These are phyloP conservation scores for Starmerella bacillaris DNA, from an alignment of 805 yeast genomes.

Conservation along the genomic window DNA sequence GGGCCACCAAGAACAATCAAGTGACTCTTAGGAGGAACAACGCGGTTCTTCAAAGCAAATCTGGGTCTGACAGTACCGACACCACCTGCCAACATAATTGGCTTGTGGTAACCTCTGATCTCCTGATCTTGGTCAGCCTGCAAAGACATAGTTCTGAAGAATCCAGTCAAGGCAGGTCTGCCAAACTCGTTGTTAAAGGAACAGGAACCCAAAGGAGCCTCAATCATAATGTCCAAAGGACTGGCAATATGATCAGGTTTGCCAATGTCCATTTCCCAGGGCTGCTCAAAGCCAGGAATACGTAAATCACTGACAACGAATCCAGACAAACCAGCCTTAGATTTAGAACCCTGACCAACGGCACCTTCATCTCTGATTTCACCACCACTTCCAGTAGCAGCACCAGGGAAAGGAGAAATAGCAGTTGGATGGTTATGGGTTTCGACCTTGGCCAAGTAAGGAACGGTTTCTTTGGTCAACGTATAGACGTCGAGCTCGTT, in stretches of 20 bases:
- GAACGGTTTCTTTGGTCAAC: constrained; percentile 58
- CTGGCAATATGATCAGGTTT: constrained; percentile 87
- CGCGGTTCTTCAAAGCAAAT: constrained; percentile 70
- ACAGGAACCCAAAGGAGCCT: constrained; percentile 95
- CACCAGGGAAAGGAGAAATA: constrained; percentile 97
- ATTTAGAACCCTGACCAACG: constrained; percentile 92
- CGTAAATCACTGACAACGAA: constrained; percentile 77
- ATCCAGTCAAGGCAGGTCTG: constrained; percentile 91
- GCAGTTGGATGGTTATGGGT: constrained; percentile 99
- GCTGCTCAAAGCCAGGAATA: constrained; percentile 72
- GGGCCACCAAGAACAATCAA: constrained; percentile 94
- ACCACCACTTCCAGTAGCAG: constrained; percentile 99
- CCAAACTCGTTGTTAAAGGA: constrained; percentile 98
- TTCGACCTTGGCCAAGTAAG: constrained; percentile 86
- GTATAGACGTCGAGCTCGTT: constrained; percentile 56
- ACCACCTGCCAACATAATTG: constrained; percentile 99
- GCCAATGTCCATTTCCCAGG: constrained; percentile 89
- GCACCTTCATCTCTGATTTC: constrained; percentile 99
- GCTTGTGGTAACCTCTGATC: constrained; percentile 92
- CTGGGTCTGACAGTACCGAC: constrained; percentile 92
- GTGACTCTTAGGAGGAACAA: constrained; percentile 79
- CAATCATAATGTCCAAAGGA: constrained; percentile 82
- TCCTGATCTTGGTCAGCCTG: constrained; percentile 39
- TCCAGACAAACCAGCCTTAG: constrained; percentile 92
- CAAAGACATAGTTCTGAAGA: constrained; percentile 86